Evolutionary conservation across 176 grass and related monocot species (phyloP).

Genomic region (Cocos nucifera): DNA sequence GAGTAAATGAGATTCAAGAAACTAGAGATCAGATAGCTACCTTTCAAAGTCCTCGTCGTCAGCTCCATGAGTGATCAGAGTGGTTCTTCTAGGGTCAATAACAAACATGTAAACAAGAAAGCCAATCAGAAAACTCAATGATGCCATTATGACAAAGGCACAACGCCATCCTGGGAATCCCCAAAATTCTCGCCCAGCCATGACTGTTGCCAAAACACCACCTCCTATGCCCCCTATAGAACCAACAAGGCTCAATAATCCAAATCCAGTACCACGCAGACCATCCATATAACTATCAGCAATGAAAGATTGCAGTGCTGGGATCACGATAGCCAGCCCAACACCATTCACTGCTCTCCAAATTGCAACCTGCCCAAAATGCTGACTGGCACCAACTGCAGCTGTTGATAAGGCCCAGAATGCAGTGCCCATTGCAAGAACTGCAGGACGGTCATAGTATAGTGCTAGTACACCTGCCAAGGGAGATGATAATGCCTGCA

Average conservation of each 20-base stretch:
- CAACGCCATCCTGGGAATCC: slow-evolving; percentile 79
- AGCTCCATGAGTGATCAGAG: slow-evolving; percentile 22
- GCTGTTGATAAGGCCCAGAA: slow-evolving; percentile 83
- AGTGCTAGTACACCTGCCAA: slow-evolving; percentile 69
- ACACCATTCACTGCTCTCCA: slow-evolving; percentile 88
- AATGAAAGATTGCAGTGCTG: slow-evolving; percentile 83
- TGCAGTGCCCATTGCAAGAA: slow-evolving; percentile 69
- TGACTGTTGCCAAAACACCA: slow-evolving; percentile 70
- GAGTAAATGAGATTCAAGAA: not conserved
- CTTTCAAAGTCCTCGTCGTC: slow-evolving; percentile 60
- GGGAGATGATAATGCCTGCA: slow-evolving; percentile 80
- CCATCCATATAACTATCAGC: slow-evolving; percentile 89
- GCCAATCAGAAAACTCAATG: slow-evolving; percentile 68
- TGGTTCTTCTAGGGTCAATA: slow-evolving; percentile 64
- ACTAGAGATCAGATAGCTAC: slow-evolving; percentile 26
- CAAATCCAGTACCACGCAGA: slow-evolving; percentile 67
- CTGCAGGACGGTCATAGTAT: slow-evolving; percentile 66
- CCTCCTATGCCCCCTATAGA: slow-evolving; percentile 76
- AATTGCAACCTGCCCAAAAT: slow-evolving; percentile 63
- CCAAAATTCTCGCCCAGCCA: slow-evolving; percentile 70
- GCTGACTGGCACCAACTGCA: slow-evolving; percentile 66
- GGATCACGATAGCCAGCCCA: slow-evolving; percentile 93
- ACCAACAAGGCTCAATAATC: slow-evolving; percentile 74
- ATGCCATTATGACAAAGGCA: slow-evolving; percentile 77
- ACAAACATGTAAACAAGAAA: slow-evolving; percentile 75